A percentile compares a stretch with the other conserved stretches of the same genome.
phyloP scores from a whole-genome alignment of 768 basidiomycete genomes.

The Xerocomellus chrysenteron region DNA sequence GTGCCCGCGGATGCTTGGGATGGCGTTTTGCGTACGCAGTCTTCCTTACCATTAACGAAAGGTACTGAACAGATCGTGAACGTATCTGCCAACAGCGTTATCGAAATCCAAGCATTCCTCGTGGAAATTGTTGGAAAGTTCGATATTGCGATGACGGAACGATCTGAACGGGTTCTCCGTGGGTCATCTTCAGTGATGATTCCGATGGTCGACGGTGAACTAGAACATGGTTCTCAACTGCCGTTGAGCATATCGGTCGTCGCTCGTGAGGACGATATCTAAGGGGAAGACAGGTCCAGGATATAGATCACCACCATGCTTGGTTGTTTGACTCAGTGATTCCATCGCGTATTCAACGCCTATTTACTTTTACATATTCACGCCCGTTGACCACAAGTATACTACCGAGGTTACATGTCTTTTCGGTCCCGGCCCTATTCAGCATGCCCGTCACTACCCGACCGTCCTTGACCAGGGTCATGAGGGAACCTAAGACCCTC shows the following conservation, averaged over 20 bases:
- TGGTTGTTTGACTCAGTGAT: not conserved
- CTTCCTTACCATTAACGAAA: not conserved
- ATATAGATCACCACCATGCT: not conserved
- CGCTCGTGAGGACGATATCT: not conserved
- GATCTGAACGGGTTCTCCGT: slow-evolving; percentile 27
- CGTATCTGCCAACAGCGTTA: slow-evolving; percentile 24
- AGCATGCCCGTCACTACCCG: too few species aligned
- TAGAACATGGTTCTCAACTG: slow-evolving; percentile 27
- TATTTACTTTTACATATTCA: too few species aligned
- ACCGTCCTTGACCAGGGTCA: too few species aligned
- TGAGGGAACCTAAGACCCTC: too few species aligned
- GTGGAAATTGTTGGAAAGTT: slow-evolving; percentile 53
- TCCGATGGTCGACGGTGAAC: slow-evolving; percentile 33
- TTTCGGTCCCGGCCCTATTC: too few species aligned
- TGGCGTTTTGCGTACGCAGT: slow-evolving; percentile 28
- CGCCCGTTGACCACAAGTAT: too few species aligned
- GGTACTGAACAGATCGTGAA: not conserved
- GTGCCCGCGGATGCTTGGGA: slow-evolving; percentile 23
- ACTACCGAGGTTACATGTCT: too few species aligned
- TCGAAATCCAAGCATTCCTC: slow-evolving; percentile 57
- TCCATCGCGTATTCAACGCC: not conserved
- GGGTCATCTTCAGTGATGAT: slow-evolving; percentile 31
- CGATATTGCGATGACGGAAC: slow-evolving; percentile 41
- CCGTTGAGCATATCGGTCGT: slow-evolving; percentile 29
- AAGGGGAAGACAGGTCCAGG: not conserved